These are phyloP conservation scores for Pleomassaria siparia DNA, from an alignment of 2,329 filamentous ascomycete genomes.

Conservation along the genomic window DNA sequence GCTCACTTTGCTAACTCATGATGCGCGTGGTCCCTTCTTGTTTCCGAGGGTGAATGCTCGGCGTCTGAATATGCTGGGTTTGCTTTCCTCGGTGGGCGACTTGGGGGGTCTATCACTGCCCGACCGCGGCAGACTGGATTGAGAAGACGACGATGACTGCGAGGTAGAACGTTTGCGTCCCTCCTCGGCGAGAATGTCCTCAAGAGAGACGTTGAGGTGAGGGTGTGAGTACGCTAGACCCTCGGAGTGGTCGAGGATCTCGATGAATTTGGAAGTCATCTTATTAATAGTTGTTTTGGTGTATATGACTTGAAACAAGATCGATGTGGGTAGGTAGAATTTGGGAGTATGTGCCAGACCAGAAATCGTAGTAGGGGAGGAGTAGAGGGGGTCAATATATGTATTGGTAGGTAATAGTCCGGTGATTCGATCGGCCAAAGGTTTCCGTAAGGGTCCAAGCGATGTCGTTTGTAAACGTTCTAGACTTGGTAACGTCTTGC, in stretches of 20 bases:
- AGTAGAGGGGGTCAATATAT: conserved; percentile 3
- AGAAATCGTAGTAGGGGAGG: background rate
- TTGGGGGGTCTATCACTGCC: conserved; percentile 31
- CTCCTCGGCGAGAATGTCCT: conserved; percentile 44
- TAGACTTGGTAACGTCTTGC: conserved; percentile 9
- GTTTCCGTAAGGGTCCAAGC: background rate
- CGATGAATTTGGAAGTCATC: conserved; percentile 43
- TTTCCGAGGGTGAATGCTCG: conserved; percentile 35
- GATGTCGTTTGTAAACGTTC: conserved; percentile 5
- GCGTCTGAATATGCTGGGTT: conserved; percentile 23
- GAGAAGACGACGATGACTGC: conserved; percentile 32
- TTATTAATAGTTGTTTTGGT: conserved; percentile 17
- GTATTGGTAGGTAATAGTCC: background rate
- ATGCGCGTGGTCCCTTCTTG: conserved; percentile 33
- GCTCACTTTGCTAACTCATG: too few relatives aligned
- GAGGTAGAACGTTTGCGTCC: conserved; percentile 37
- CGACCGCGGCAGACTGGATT: conserved; percentile 18
- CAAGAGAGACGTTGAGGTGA: conserved; percentile 43
- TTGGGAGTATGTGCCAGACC: background rate
- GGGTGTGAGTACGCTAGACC: conserved; percentile 39
- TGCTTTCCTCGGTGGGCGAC: conserved; percentile 30
- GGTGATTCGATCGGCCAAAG: conserved; percentile 2
- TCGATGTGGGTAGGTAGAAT: background rate
- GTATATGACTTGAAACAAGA: conserved; percentile 2
- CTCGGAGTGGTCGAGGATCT: conserved; percentile 39